A percentile compares a stretch with the other conserved stretches of the same genome.
phyloP scores from a whole-genome alignment of 2,329 filamentous ascomycete genomes.

The Epichloe baconii region DNA sequence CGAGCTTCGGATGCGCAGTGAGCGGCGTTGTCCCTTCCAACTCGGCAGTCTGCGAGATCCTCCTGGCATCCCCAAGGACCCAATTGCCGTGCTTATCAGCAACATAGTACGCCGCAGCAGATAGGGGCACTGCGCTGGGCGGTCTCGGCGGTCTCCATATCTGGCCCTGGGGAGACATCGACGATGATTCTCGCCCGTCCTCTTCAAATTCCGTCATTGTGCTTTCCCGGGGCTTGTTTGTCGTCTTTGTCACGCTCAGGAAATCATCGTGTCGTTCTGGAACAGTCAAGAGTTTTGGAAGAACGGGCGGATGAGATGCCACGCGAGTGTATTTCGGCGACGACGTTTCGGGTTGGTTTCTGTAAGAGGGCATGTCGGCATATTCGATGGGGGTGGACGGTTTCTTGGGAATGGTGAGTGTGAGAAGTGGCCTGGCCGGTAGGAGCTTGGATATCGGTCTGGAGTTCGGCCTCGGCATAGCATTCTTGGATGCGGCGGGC shows the following conservation, averaged over 20 bases:
- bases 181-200: conserved; percentile 24
- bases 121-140: conserved; percentile 30
- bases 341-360: neutral
- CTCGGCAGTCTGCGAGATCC: conserved; percentile 15
- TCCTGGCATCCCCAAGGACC: conserved; percentile 30
- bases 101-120: conserved; percentile 34
- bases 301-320: conserved; percentile 11
- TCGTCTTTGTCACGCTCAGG: neutral
- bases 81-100: conserved; percentile 41
- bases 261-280: conserved; percentile 8
- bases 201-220: conserved; percentile 41
- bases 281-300: conserved; percentile 17
- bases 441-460: conserved; percentile 30
- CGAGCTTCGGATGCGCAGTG: conserved; percentile 6
- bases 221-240: conserved; percentile 23
- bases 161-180: conserved; percentile 23
- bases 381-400: neutral
- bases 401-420: conserved; percentile 8
- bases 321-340: conserved; percentile 8
- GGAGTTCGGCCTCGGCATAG: conserved; percentile 11
- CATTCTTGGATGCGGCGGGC: conserved; percentile 12
- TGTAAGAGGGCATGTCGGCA: neutral
- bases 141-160: conserved; percentile 42
- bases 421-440: conserved; percentile 32
- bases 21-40: conserved; percentile 11